Evolutionary conservation across 345 rosid genomes (phyloP).

Genomic region (Boechera retrofracta): DNA sequence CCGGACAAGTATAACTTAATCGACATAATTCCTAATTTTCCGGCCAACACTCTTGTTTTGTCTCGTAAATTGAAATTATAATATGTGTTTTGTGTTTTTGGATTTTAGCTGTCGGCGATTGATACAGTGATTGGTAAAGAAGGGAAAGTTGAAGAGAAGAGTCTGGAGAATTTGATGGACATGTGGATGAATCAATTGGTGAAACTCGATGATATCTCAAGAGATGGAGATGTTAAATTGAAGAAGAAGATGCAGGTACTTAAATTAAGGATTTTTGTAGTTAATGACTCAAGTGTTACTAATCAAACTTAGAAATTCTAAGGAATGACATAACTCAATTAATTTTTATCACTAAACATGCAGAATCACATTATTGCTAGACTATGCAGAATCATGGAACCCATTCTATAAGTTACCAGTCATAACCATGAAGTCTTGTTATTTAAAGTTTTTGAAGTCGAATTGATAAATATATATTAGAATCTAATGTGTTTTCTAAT

Average conservation of each 20-base stretch:
- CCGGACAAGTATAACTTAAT: constrained; percentile 61
- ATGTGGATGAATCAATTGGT: constrained; percentile 84
- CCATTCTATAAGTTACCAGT: background rate
- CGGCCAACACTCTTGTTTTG: background rate
- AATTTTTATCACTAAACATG: background rate
- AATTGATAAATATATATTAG: background rate
- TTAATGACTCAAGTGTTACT: background rate
- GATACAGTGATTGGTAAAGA: constrained; percentile 68
- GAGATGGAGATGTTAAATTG: constrained; percentile 72
- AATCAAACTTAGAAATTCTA: background rate
- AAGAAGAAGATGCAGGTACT: constrained; percentile 92
- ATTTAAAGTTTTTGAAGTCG: background rate
- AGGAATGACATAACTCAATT: background rate
- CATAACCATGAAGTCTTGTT: background rate
- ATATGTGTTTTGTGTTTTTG: constrained; percentile 29
- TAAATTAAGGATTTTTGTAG: background rate
- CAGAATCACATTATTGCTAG: background rate
- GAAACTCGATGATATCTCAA: constrained; percentile 73
- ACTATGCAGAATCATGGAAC: background rate
- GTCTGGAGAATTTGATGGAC: constrained; percentile 64
- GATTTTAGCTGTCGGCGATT: constrained; percentile 67
- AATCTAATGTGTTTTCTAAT: background rate
- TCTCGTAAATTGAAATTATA: background rate
- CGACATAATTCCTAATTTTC: background rate
- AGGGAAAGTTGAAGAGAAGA: constrained; percentile 72